Base-by-base conservation (phyloP, 768 basidiomycete genomes). In the Hygrocybe coccinea region DNA sequence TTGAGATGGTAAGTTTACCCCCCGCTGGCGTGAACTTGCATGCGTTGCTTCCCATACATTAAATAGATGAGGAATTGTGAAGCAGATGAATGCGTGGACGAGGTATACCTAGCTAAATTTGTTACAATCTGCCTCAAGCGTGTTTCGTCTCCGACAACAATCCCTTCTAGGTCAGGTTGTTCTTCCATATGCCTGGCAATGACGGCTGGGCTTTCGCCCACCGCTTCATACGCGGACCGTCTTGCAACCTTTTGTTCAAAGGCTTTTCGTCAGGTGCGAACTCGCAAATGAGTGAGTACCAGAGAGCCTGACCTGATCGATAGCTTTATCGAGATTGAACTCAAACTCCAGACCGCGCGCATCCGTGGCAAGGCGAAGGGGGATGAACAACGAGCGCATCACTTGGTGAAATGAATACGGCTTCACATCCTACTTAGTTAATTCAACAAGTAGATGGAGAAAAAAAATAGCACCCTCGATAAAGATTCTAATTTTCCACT, bases 71-170 rank as follows among this genome's bases (percentile, higher is more conserved):
- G 17, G 21, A 17, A 17, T 3, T 17, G 14, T 2, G 49, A 33
- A 10, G 10, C 60, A 52, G 22, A 14, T 25, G n/a, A 15, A n/a
- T 44, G 17, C 6, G 47, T 3, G 56, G 55, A 65, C 36, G 49
- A 36, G 15, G 17, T 62, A 33, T 59, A 76, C 89, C 87, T 89
- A 5, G 89, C 85, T 43, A 95, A 82, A 67, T 94, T 93, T 48
- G 87, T 91, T 67, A 87, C 78, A 51, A 91, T 83, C 69, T 91
- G 89, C 61, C 89, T 78, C 51, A 92, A 66, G 14, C 91, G 81
- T 46, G 86, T 85, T 63, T 92, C 90, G 65, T 95, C 90, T 24
- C 91, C 91, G 11, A 88, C 81, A 38, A 95, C 90, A 49, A 87
- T 73, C 0, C 86, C 87, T 55, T 84, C 79, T n/a, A 14, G 77